A percentile compares a stretch with the other conserved stretches of the same genome.
phyloP scores from a whole-genome alignment of 176 grass and related monocot genomes.

The Ananas comosus region DNA sequence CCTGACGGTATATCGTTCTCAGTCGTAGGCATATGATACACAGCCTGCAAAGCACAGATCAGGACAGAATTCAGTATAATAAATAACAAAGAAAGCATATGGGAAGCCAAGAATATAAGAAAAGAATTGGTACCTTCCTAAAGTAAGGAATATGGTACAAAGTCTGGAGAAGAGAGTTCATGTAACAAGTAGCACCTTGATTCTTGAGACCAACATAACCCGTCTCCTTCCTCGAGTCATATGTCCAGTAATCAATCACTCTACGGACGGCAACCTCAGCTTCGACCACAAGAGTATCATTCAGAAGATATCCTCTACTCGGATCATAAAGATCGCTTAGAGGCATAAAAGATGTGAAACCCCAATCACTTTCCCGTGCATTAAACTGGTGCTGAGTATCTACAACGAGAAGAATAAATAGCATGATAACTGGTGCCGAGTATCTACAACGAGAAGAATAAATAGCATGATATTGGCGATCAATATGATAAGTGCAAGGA shows the following conservation, averaged over 20 bases:
- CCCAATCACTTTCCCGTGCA: slow-evolving; percentile 89
- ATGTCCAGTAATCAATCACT: slow-evolving; percentile 76
- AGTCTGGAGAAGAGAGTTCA: slow-evolving; percentile 96
- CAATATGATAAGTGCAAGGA: not conserved
- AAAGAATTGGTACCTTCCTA: slow-evolving; percentile 49
- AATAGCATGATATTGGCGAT: not conserved
- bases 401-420: slow-evolving; percentile 30
- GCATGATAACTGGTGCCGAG: slow-evolving; percentile 52
- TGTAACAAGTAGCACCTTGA: slow-evolving; percentile 92
- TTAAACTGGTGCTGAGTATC: slow-evolving; percentile 91
- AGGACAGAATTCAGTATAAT: not conserved
- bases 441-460: slow-evolving; percentile 43
- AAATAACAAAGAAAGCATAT: slow-evolving; percentile 9
- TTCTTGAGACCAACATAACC: slow-evolving; percentile 90
- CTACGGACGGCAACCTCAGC: slow-evolving; percentile 69
- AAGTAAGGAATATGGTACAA: slow-evolving; percentile 91
- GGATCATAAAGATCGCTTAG: slow-evolving; percentile 76
- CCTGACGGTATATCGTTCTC: slow-evolving; percentile 91
- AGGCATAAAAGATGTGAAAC: slow-evolving; percentile 95
- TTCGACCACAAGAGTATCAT: slow-evolving; percentile 77
- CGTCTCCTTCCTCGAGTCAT: slow-evolving; percentile 95
- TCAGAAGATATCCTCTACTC: slow-evolving; percentile 66
- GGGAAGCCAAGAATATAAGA: slow-evolving; percentile 14
- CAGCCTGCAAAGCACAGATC: slow-evolving; percentile 38
- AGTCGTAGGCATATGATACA: slow-evolving; percentile 97